These are phyloP conservation scores for Botrytis fabae DNA, from an alignment of 2,329 filamentous ascomycete species.

Conservation along the genomic window DNA sequence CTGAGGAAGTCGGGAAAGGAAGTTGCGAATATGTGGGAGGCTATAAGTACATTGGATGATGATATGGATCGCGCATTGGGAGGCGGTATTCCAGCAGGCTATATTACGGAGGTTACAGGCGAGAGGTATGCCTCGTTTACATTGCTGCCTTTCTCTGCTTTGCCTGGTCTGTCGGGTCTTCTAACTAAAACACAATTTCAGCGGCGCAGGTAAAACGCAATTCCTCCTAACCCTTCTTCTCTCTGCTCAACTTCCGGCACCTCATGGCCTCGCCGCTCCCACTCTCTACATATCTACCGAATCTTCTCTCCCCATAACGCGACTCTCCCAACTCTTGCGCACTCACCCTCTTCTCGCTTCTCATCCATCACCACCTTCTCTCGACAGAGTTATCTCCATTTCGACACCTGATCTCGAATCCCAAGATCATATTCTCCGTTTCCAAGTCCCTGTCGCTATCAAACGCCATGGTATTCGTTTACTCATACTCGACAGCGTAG, in stretches of 20 bases:
- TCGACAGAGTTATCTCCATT: conserved; percentile 77
- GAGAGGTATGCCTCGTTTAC: conserved; percentile 63
- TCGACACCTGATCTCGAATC: conserved; percentile 86
- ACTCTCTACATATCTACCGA: conserved; percentile 95
- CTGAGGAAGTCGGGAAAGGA: conserved; percentile 42
- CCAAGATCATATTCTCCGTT: conserved; percentile 92
- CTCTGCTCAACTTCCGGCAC: conserved; percentile 75
- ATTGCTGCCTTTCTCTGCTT: background rate
- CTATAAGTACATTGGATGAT: conserved; percentile 79
- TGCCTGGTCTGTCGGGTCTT: background rate
- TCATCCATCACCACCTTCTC: conserved; percentile 63
- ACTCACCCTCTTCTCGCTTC: conserved; percentile 62
- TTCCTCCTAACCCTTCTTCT: conserved; percentile 84
- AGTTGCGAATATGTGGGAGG: conserved; percentile 48
- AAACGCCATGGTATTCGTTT: conserved; percentile 75
- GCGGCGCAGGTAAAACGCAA: conserved; percentile 92
- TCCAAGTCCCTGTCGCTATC: conserved; percentile 86
- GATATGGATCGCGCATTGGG: conserved; percentile 68
- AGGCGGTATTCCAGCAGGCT: conserved; percentile 78
- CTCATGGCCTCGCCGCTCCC: conserved; percentile 63
- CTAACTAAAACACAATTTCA: conserved; percentile 39
- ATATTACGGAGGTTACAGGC: conserved; percentile 85
- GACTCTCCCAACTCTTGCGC: conserved; percentile 76
- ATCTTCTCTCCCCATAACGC: conserved; percentile 75
- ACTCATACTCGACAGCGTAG: conserved; percentile 85